A percentile compares a stretch with the other conserved stretches of the same genome.
Conservation (phyloP, 805 yeast genomes). For the Metschnikowia cerradonensis region DNA sequence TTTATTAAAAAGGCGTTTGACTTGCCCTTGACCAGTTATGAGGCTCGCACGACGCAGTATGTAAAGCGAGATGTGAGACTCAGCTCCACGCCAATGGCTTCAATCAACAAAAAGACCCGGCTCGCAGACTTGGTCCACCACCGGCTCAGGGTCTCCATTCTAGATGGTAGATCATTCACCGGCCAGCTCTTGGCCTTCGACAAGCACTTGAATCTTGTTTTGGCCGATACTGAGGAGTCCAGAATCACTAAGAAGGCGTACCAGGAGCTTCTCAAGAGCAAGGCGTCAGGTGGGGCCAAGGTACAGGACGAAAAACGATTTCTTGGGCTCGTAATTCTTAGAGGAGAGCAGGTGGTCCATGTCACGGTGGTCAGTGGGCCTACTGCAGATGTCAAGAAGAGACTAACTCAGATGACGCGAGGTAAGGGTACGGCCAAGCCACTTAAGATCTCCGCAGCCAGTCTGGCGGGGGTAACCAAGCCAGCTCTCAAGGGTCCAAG, state of each 20-base stretch:
- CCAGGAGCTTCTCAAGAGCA: conserved; percentile 30
- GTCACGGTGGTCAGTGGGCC: conserved; percentile 64
- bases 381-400: conserved; percentile 39
- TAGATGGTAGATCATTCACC: conserved; percentile 72
- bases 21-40: too few species aligned
- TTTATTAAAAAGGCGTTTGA: too few species aligned
- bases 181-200: conserved; percentile 89
- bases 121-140: conserved; percentile 68
- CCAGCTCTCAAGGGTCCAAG: conserved; percentile 24
- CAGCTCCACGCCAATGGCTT: conserved; percentile 7
- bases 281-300: conserved; percentile 23
- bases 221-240: conserved; percentile 80
- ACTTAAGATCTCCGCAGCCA: conserved; percentile 28
- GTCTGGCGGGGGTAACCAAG: conserved; percentile 13
- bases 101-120: conserved; percentile 35
- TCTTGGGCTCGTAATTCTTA: conserved; percentile 73
- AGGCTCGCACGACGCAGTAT: background rate
- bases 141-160: conserved; percentile 65
- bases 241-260: conserved; percentile 63
- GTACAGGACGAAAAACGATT: conserved; percentile 65
- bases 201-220: conserved; percentile 79
- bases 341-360: conserved; percentile 86
- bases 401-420: conserved; percentile 18
- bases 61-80: background rate
- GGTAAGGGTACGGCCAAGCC: conserved; percentile 31